These are phyloP conservation scores for Paracamarosporium sp. DNA, from an alignment of 2,329 filamentous ascomycete species.

Conservation along the genomic window DNA sequence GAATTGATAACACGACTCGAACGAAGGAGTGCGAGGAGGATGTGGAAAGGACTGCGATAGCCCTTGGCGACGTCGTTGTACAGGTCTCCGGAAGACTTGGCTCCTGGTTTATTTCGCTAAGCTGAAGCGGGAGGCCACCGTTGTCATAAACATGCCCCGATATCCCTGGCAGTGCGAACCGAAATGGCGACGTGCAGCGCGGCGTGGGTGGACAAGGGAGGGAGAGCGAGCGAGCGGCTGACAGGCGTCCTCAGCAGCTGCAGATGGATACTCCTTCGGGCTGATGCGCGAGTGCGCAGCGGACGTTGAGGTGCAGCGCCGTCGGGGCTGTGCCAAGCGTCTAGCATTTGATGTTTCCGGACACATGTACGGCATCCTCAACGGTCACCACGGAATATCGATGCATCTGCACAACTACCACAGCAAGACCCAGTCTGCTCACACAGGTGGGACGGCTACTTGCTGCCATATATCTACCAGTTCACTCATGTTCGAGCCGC, in stretches of 20 bases:
- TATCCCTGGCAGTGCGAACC: slow-evolving; percentile 29
- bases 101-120: slow-evolving; percentile 38
- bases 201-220: slow-evolving; percentile 27
- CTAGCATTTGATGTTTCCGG: slow-evolving; percentile 37
- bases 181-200: slow-evolving; percentile 20
- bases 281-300: neutral
- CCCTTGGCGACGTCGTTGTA: slow-evolving; percentile 26
- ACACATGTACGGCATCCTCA: neutral
- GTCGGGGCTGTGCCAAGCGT: slow-evolving; percentile 27
- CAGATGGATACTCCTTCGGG: neutral
- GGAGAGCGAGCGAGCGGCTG: slow-evolving; percentile 17
- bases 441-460: neutral
- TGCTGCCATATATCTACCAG: neutral
- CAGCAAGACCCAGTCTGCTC: neutral
- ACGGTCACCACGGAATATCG: neutral
- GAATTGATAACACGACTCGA: slow-evolving; percentile 23
- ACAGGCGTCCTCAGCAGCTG: slow-evolving; percentile 14
- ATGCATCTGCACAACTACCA: neutral
- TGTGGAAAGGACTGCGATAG: slow-evolving; percentile 13
- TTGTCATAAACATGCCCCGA: slow-evolving; percentile 33
- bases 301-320: slow-evolving; percentile 5
- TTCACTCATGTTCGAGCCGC: neutral
- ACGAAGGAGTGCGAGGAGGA: slow-evolving; percentile 11
- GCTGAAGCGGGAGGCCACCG: slow-evolving; percentile 26
- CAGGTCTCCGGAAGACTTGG: slow-evolving; percentile 32